Evolutionary conservation across 1,284 basidiomycete genomes (phyloP), one percentile per base, ranked within the genome.

Genomic region (Neonothopanus nambi): DNA sequence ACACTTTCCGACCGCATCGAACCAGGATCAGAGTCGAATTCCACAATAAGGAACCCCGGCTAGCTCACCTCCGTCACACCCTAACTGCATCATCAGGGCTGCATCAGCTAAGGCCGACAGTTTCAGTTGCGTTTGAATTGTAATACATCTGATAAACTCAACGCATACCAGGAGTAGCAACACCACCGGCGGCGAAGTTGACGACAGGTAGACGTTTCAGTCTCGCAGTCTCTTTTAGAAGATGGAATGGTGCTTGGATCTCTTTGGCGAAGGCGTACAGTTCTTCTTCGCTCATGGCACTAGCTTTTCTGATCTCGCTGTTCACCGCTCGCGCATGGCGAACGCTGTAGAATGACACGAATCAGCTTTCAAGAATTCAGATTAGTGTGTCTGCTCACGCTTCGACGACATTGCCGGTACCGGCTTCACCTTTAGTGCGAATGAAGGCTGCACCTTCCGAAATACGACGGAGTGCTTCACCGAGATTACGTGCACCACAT

Each of bases 61-160:
- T 40, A 50, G 21, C 80, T 60, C 64, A 93, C 92, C 93, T 79
- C 97, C 96, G 68, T 99, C 96, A 70, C 93, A 95, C 46, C 96
- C 95, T 36, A 99, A 84, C 69, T 98, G 95, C 96, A 99, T 99
- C 96, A 99, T 98, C 60, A 99, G 75, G 3, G 97, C 97, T 20
- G 96, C 97, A 70, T 99, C 96, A 59, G 95, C 90, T 89, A 59
- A 11, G 55, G 13, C 20, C 21, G 12, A 42, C 24, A 41, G 7
- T 43, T 43, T 43, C 43, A 45, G 43, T 26, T 42, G n/a, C n/a
- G n/a, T n/a, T n/a, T n/a, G n/a, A n/a, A n/a, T n/a, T 26, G 21
- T 46, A 20, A 48, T 39, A 1, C 17, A 41, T 48, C 5, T 40
- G 20, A 37, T 8, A 20, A 33, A 42, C 37, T 7, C n/a, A 20